phyloP scores from a whole-genome alignment of 208 protist species.

The Naegleria gruberi region DNA sequence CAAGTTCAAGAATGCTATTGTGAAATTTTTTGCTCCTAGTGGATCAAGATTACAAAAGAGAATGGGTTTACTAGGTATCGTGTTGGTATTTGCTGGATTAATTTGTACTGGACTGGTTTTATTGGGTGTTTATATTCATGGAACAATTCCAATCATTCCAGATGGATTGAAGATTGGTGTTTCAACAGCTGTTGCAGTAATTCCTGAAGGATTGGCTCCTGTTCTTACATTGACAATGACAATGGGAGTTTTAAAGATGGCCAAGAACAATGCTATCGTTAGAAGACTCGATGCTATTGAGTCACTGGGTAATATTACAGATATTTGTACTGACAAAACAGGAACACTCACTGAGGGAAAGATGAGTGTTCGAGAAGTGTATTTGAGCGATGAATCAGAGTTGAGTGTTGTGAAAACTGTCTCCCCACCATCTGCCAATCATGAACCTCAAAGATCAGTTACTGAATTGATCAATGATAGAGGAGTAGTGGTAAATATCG shows the following conservation, averaged over 20 bases:
- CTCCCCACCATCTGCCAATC: no score
- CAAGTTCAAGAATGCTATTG: no score
- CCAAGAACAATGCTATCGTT: conserved; percentile 71
- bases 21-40: no score
- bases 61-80: conserved; percentile 74
- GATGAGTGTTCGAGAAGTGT: conserved; percentile 43
- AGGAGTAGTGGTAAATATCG: no score
- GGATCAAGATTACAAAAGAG: conserved; percentile 58
- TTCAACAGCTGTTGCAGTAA: conserved; percentile 69
- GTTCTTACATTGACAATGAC: conserved; percentile 73
- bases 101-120: conserved; percentile 34
- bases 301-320: conserved; percentile 71
- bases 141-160: conserved; percentile 55
- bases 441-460: no score
- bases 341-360: conserved; percentile 85
- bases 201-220: conserved; percentile 68
- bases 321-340: conserved; percentile 85
- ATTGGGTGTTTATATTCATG: conserved; percentile 40
- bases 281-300: conserved; percentile 72
- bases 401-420: no score
- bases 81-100: conserved; percentile 38
- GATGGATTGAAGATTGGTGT: conserved; percentile 63
- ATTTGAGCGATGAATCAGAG: no score
- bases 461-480: no score
- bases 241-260: conserved; percentile 65